phyloP scores from a whole-genome alignment of 305 asterid genomes.

The Fraxinus ornus region DNA sequence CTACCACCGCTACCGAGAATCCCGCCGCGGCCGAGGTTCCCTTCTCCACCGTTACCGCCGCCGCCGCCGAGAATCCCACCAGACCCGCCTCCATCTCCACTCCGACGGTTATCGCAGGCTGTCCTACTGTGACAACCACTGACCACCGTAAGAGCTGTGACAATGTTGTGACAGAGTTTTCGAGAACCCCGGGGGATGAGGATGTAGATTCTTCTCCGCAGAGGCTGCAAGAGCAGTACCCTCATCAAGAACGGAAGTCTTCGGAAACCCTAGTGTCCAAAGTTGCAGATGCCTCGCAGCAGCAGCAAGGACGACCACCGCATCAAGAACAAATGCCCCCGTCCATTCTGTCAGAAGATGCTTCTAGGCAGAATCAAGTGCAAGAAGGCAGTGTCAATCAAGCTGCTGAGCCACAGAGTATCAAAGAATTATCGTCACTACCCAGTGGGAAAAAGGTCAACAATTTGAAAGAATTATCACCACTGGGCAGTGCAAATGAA shows the following conservation, averaged over 20 bases:
- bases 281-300: constrained; percentile 1
- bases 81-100: constrained; percentile 5
- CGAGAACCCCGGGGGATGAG: not conserved
- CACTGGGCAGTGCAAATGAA: constrained; percentile 5
- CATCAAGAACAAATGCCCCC: not conserved
- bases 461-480: not conserved
- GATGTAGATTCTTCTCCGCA: not conserved
- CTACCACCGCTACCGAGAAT: not conserved
- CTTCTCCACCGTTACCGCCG: not conserved
- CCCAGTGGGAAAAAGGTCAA: constrained; percentile 7
- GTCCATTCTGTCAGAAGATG: constrained; percentile 12
- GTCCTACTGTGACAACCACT: not conserved
- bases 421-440: not conserved
- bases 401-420: constrained; percentile 2
- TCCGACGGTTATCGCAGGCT: constrained; percentile 3
- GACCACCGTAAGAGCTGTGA: constrained; percentile 6
- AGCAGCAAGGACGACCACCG: not conserved
- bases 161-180: constrained; percentile 21
- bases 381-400: constrained; percentile 15
- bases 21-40: not conserved
- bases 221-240: not conserved
- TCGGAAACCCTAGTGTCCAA: constrained; percentile 3
- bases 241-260: constrained; percentile 18
- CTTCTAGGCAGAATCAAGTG: constrained; percentile 4
- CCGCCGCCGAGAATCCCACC: constrained; percentile 5